These are phyloP conservation scores for Fusarium coicis DNA, from an alignment of 2,329 filamentous ascomycete genomes.

Conservation along the genomic window DNA sequence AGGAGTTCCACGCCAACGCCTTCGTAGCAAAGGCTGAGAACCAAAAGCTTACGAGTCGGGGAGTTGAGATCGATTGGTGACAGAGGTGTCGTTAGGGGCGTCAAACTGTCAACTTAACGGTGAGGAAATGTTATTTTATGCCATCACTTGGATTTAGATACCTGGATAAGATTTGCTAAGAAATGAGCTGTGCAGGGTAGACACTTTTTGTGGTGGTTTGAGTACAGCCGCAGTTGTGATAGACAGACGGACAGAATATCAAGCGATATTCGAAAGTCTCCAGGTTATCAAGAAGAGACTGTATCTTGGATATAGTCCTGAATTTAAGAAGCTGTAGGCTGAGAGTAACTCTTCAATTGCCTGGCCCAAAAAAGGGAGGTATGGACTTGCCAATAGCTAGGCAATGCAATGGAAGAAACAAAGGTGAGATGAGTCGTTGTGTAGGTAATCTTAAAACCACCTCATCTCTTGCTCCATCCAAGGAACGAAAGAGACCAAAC, in stretches of 20 bases:
- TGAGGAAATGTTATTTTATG: neutral
- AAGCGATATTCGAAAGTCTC: neutral
- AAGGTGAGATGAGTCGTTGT: constrained; percentile 38
- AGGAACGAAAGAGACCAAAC: constrained; percentile 47
- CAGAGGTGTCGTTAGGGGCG: neutral
- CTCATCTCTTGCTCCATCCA: constrained; percentile 57
- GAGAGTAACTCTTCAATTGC: neutral
- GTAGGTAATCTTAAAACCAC: constrained; percentile 52
- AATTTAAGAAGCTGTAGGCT: neutral
- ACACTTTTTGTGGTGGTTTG: neutral
- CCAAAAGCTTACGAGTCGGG: constrained; percentile 11
- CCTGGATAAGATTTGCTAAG: neutral
- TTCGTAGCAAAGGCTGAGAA: constrained; percentile 11
- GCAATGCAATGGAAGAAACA: constrained; percentile 17
- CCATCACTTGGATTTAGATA: neutral
- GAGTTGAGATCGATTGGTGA: constrained; percentile 15
- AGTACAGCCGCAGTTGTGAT: neutral
- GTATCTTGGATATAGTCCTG: neutral
- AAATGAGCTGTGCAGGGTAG: constrained; percentile 25
- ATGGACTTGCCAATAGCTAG: neutral
- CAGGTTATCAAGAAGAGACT: neutral
- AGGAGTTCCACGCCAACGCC: constrained; percentile 5
- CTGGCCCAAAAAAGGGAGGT: neutral
- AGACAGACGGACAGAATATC: neutral
- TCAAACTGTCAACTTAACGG: neutral